A percentile compares a stretch with the other conserved stretches of the same genome.
Conservation (phyloP, 2,329 filamentous ascomycete species). For the Meredithiella fracta region DNA sequence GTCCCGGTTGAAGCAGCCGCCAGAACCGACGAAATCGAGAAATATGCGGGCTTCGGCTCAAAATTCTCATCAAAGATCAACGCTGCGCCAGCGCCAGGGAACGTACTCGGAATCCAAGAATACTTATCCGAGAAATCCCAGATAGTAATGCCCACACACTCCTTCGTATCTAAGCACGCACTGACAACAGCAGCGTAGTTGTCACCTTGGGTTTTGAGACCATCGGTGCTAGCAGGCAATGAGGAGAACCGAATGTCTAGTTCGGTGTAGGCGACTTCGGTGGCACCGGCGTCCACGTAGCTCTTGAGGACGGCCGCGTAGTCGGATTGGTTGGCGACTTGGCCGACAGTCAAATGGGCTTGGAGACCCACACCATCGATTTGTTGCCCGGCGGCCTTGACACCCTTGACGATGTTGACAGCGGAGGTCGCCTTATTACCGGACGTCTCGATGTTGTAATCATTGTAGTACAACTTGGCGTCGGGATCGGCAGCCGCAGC, state of each 20-base stretch:
- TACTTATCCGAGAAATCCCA: conserved; percentile 24
- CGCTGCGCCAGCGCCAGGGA: conserved; percentile 26
- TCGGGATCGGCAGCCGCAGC: conserved; percentile 36
- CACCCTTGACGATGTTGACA: conserved; percentile 28
- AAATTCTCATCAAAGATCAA: conserved; percentile 28
- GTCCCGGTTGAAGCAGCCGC: conserved; percentile 17
- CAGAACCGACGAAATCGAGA: conserved; percentile 22
- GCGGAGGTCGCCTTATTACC: conserved; percentile 30
- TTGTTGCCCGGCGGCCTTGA: conserved; percentile 32
- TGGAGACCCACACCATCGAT: conserved; percentile 49
- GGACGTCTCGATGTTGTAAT: conserved; percentile 44
- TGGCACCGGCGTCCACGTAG: conserved; percentile 27
- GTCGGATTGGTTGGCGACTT: conserved; percentile 27
- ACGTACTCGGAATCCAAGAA: conserved; percentile 27
- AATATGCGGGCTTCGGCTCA: conserved; percentile 28
- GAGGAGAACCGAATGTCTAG: conserved; percentile 31
- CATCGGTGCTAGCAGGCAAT: conserved; percentile 19
- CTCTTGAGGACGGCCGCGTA: conserved; percentile 26
- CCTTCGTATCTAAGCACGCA: conserved; percentile 20
- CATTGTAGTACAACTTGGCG: conserved; percentile 40
- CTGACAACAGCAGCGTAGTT: conserved; percentile 19
- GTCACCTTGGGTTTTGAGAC: conserved; percentile 19
- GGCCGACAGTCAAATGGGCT: conserved; percentile 40
- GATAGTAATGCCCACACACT: conserved; percentile 22
- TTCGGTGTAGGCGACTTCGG: conserved; percentile 38